Conservation (phyloP, 2,329 filamentous ascomycete genomes). For the Botrytis sinoallii region DNA sequence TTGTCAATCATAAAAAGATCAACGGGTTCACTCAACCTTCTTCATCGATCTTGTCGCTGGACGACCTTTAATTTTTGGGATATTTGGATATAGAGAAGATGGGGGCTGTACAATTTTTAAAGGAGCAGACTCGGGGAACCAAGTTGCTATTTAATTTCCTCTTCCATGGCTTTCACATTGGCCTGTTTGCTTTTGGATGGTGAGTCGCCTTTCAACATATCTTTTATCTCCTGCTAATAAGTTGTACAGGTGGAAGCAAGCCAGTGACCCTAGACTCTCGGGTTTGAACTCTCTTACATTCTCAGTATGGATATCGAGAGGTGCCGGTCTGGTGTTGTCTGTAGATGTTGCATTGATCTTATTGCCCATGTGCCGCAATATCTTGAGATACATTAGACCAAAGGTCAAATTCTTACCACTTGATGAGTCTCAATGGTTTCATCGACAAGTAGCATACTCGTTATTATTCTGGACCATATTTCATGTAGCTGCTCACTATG, state of each 20-base stretch:
- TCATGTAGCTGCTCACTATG: constrained; percentile 81
- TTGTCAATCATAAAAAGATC: neutral
- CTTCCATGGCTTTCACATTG: constrained; percentile 77
- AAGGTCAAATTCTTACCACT: constrained; percentile 85
- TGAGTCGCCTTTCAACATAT: constrained; percentile 44
- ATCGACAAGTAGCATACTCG: constrained; percentile 88
- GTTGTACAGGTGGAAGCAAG: constrained; percentile 71
- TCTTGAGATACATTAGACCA: constrained; percentile 79
- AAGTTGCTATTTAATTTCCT: constrained; percentile 78
- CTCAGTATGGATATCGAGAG: constrained; percentile 95
- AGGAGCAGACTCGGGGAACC: constrained; percentile 63
- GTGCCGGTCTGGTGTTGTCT: constrained; percentile 80
- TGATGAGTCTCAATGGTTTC: constrained; percentile 97
- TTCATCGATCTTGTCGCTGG: constrained; percentile 48
- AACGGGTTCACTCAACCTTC: neutral
- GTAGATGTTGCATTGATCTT: constrained; percentile 86
- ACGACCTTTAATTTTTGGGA: constrained; percentile 47
- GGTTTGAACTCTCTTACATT: constrained; percentile 76
- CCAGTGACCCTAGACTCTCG: constrained; percentile 62
- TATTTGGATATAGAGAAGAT: constrained; percentile 30
- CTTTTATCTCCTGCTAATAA: neutral
- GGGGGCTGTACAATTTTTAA: constrained; percentile 39
- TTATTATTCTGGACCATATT: constrained; percentile 77
- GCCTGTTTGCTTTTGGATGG: constrained; percentile 83
- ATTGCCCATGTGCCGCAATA: constrained; percentile 89